These are phyloP conservation scores for Dactylis glomerata DNA, from an alignment of 176 grass and related monocot genomes.

Conservation along the genomic window DNA sequence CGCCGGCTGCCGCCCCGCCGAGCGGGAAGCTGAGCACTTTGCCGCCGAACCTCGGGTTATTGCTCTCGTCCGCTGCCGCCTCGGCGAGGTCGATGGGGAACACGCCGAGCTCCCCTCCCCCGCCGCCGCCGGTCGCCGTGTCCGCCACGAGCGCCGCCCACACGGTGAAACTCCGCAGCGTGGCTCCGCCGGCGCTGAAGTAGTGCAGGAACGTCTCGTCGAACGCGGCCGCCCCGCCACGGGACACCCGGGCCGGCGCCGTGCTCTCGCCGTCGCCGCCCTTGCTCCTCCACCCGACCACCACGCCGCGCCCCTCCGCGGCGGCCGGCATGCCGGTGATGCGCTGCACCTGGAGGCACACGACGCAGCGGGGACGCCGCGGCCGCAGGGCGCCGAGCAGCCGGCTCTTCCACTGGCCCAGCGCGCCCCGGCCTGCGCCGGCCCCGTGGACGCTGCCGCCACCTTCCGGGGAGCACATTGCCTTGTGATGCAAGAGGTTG, in stretches of 20 bases:
- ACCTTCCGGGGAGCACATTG: constrained; percentile 24
- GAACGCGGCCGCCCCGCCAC: constrained; percentile 52
- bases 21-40: constrained; percentile 73
- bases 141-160: constrained; percentile 78
- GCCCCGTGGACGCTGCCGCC: neutral
- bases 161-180: constrained; percentile 54
- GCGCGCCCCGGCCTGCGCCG: neutral
- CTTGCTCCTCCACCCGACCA: constrained; percentile 77
- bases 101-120: constrained; percentile 53
- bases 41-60: constrained; percentile 50
- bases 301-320: constrained; percentile 45
- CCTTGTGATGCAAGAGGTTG: constrained; percentile 61
- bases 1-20: constrained; percentile 53
- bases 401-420: constrained; percentile 60
- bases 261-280: constrained; percentile 79
- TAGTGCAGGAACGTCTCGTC: constrained; percentile 86
- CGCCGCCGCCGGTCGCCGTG: constrained; percentile 15
- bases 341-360: constrained; percentile 89
- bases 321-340: constrained; percentile 49
- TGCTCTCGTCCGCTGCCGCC: constrained; percentile 35
- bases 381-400: constrained; percentile 43
- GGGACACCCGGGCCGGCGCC: constrained; percentile 37
- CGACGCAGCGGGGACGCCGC: constrained; percentile 51
- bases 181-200: constrained; percentile 46
- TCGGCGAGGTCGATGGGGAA: constrained; percentile 70